Percentiles rank a stretch among this genome's conserved stretches.
Evolutionary conservation across 495 filamentous ascomycete species (phyloP).

Genomic region (Neurospora sp.): DNA sequence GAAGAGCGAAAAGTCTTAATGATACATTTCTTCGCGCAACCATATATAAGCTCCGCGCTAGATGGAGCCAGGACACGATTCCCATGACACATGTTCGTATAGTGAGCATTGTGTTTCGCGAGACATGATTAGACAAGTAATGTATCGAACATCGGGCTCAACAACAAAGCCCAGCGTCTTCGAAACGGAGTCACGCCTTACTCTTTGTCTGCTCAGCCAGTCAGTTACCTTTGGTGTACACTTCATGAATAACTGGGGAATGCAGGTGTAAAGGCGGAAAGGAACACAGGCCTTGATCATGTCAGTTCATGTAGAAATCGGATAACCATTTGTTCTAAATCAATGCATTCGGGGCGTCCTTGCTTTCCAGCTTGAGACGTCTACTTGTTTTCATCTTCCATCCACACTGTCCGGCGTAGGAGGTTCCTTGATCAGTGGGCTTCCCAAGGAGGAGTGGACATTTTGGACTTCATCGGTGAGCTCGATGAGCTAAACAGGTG

Average conservation of each 20-base stretch:
- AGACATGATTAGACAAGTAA: neutral
- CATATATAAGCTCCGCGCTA: neutral
- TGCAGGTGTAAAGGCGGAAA: neutral
- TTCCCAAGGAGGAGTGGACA: neutral
- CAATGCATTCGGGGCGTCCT: neutral
- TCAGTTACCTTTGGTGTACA: neutral
- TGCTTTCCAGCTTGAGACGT: neutral
- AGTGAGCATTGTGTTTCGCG: neutral
- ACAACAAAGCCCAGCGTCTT: neutral
- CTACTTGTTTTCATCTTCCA: neutral
- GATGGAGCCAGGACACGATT: neutral
- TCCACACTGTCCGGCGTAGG: neutral
- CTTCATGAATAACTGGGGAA: neutral
- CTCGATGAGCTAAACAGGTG: neutral
- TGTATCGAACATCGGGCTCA: neutral
- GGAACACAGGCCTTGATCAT: neutral
- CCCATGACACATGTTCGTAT: neutral
- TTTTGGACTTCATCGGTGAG: neutral
- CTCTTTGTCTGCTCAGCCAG: neutral
- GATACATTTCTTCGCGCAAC: neutral
- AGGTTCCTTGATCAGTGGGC: neutral
- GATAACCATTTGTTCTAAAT: neutral
- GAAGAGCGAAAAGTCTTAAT: neutral
- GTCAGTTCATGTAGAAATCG: neutral
- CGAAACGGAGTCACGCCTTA: neutral